phyloP scores from a whole-genome alignment of 345 rosid species.

The Eucalyptus viminalis region DNA sequence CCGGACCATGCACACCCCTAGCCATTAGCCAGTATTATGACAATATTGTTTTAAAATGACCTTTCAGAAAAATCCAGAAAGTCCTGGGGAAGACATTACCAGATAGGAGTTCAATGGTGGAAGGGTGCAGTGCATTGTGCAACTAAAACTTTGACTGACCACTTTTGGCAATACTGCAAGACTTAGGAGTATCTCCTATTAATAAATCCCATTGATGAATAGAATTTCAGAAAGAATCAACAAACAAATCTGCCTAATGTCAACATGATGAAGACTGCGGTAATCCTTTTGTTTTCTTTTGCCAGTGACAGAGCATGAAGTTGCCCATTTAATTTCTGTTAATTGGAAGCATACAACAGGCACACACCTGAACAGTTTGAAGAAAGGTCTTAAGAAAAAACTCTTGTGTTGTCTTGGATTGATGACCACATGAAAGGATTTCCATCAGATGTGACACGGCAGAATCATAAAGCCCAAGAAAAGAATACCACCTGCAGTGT shows the following conservation, averaged over 20 bases:
- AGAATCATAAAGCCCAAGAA: constrained; percentile 84
- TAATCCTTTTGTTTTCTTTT: not conserved
- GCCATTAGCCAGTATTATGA: not conserved
- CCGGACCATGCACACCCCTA: too few relatives aligned
- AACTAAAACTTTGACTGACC: not conserved
- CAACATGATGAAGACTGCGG: not conserved
- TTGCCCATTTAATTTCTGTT: not conserved
- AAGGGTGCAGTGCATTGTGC: not conserved
- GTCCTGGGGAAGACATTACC: not conserved
- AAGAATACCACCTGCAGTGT: constrained; percentile 67
- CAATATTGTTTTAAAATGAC: not conserved
- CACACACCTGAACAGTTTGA: constrained; percentile 61
- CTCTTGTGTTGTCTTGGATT: constrained; percentile 89
- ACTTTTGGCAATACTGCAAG: not conserved
- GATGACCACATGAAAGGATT: constrained; percentile 75
- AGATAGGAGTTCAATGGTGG: not conserved
- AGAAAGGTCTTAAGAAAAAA: constrained; percentile 74
- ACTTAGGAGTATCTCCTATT: not conserved
- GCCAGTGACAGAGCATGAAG: not conserved
- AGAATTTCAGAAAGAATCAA: not conserved
- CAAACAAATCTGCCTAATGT: not conserved
- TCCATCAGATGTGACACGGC: constrained; percentile 74
- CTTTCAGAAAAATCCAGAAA: not conserved
- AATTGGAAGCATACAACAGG: not conserved
- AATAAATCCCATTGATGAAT: not conserved